Evolutionary conservation across 129 eudicot genomes (phyloP).

Genomic region (Kitagawia praeruptora): DNA sequence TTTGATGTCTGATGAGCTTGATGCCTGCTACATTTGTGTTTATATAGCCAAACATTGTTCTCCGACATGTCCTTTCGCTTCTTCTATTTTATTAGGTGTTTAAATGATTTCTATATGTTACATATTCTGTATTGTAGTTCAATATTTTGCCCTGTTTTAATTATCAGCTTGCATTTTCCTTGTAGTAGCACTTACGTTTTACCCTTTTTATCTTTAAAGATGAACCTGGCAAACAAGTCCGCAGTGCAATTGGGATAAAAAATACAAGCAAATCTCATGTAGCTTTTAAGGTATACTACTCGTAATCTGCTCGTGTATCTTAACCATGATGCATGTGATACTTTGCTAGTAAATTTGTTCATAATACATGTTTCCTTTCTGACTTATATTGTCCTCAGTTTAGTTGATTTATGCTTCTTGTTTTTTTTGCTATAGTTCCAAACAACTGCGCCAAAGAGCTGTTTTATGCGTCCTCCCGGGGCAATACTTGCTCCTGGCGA

Average conservation of each 20-base stretch:
- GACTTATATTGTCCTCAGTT: not conserved
- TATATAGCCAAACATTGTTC: not conserved
- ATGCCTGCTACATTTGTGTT: not conserved
- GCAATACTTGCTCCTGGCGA: conserved; percentile 79
- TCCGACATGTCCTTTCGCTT: not conserved
- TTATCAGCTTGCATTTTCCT: not conserved
- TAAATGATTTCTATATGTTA: not conserved
- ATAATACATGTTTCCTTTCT: not conserved
- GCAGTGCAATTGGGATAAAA: conserved; percentile 80
- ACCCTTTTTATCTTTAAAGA: conserved; percentile 25
- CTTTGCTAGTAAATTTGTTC: not conserved
- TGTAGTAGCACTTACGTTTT: not conserved
- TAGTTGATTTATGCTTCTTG: conserved; percentile 17
- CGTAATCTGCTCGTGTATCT: not conserved
- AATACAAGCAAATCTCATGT: conserved; percentile 93
- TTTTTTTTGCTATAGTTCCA: conserved; percentile 50
- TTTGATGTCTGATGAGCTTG: not conserved
- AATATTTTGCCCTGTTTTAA: not conserved
- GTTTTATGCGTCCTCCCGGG: conserved; percentile 99
- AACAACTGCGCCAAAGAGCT: conserved; percentile 95
- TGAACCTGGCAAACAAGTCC: conserved; percentile 88
- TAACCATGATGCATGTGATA: not conserved
- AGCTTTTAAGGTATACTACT: conserved; percentile 69
- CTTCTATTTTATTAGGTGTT: not conserved
- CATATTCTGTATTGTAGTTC: not conserved